Conservation (phyloP, 768 basidiomycete species). For the Solioccasus polychromus region DNA sequence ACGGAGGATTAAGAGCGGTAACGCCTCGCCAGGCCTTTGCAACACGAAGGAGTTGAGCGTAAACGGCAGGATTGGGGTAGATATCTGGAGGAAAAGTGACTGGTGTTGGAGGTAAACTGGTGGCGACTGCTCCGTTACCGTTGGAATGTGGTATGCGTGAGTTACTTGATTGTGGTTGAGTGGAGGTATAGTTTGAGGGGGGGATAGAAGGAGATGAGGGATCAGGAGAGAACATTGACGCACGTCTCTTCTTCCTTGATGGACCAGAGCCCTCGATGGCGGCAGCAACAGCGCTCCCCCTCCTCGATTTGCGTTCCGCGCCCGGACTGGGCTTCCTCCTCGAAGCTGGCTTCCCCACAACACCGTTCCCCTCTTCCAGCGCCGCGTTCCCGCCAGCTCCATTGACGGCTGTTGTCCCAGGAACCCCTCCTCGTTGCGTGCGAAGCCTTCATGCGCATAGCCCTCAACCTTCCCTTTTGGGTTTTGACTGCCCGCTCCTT, state of each 20-base stretch:
- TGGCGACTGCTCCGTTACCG: conserved; percentile 1
- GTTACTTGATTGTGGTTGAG: conserved; percentile 15
- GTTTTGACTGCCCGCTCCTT: conserved; percentile 45
- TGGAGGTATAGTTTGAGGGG: conserved; percentile 8
- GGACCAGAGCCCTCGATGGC: conserved; percentile 33
- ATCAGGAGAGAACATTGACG: conserved; percentile 34
- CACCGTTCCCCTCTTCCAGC: conserved; percentile 16
- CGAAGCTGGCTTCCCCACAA: conserved; percentile 25
- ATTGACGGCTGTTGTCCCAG: conserved; percentile 18
- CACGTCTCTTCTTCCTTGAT: conserved; percentile 37
- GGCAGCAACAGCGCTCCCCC: conserved; percentile 34
- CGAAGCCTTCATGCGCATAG: conserved; percentile 27
- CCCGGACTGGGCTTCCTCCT: conserved; percentile 38
- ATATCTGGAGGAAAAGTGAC: conserved; percentile 38
- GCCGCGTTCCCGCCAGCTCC: conserved; percentile 10
- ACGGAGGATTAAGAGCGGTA: conserved; percentile 46
- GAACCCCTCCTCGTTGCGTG: conserved; percentile 22
- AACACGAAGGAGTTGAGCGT: conserved; percentile 51
- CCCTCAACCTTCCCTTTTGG: conserved; percentile 40
- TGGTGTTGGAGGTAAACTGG: conserved; percentile 18
- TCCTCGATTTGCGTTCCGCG: conserved; percentile 37
- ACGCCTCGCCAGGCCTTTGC: conserved; percentile 68
- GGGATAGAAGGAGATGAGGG: conserved; percentile 18
- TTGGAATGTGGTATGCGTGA: conserved; percentile 18
- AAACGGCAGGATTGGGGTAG: conserved; percentile 35